Conservation (phyloP, 768 basidiomycete genomes). For the Suillus plorans region DNA sequence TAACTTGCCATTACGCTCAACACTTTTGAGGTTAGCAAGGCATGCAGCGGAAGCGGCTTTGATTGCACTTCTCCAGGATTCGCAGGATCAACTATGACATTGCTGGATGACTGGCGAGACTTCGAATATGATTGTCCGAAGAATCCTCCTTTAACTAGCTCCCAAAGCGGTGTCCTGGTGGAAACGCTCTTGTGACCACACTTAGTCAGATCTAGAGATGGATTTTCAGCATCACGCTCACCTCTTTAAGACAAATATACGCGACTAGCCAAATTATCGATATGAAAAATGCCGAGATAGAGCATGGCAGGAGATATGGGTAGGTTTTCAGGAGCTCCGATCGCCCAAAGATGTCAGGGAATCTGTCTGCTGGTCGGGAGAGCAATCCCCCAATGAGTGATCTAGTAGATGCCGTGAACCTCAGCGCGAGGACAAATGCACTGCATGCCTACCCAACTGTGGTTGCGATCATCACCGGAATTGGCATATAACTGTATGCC, state of each 20-base stretch:
- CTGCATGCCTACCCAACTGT: slow-evolving; percentile 39
- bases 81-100: background rate
- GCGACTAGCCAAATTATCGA: background rate
- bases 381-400: slow-evolving; percentile 69
- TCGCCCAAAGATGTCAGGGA: slow-evolving; percentile 58
- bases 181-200: background rate
- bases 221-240: background rate
- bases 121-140: background rate
- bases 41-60: slow-evolving; percentile 43
- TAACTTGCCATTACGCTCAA: slow-evolving; percentile 61
- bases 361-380: slow-evolving; percentile 63
- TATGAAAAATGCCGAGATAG: slow-evolving; percentile 41
- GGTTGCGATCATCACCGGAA: slow-evolving; percentile 41
- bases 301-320: slow-evolving; percentile 75
- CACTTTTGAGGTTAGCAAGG: slow-evolving; percentile 53
- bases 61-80: background rate
- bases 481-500: slow-evolving; percentile 61
- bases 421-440: slow-evolving; percentile 10
- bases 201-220: background rate
- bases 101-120: background rate
- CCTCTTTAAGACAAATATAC: background rate
- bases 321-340: slow-evolving; percentile 58
- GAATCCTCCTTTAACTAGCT: background rate
- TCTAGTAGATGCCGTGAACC: slow-evolving; percentile 30
- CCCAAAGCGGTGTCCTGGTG: background rate